Evolutionary conservation across 2,329 filamentous ascomycete species (phyloP), one percentile per base, ranked within the genome.

Genomic region (Diplodia mutila): DNA sequence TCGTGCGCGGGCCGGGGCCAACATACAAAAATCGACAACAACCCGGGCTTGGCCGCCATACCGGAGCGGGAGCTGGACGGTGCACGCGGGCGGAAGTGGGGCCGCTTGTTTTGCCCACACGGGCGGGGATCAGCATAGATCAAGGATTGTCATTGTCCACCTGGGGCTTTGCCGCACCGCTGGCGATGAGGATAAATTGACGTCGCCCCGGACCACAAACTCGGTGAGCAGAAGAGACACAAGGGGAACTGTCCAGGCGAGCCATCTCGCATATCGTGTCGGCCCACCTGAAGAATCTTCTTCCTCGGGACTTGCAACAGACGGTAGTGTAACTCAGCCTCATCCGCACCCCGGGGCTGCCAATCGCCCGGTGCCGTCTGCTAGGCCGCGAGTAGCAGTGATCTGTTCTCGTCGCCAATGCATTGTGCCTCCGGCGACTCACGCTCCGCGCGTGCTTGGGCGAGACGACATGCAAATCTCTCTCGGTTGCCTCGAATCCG

Each of bases 331-430:
- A n/a, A 25, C 46, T 63, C 27, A 49, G 59, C 59, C 42, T 63
- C 59, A 51, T n/a, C 59, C 59, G 42, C 46, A 23, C n/a, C 29
- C n/a, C 59, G 27, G 59, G 18, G 5, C 11, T 29, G 59, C 34
- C 46, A 51, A 51, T 18, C 21, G n/a, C 46, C 27, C 21, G n/a
- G 59, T 63, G 46, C 46, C 46, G 59, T 25, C 59, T 12, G 59
- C 59, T 63, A 63, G 42, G 59, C 59, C 59, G 29, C 7, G 42
- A 63, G n/a, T n/a, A 51, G 59, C 59, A 63, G 21, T 63, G 59
- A 63, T 63, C 59, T 23, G 46, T 37, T 9, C 12, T 27, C n/a
- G 16, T 32, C 11, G 18, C 25, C 46, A 37, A 27, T 25, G 54
- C 54, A 42, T 9, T 39, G 53, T 39, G 5, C n/a, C 32, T 7